Evolutionary conservation across 352 stramenopile genomes (phyloP).

Genomic region (Phytophthora citrophthora): DNA sequence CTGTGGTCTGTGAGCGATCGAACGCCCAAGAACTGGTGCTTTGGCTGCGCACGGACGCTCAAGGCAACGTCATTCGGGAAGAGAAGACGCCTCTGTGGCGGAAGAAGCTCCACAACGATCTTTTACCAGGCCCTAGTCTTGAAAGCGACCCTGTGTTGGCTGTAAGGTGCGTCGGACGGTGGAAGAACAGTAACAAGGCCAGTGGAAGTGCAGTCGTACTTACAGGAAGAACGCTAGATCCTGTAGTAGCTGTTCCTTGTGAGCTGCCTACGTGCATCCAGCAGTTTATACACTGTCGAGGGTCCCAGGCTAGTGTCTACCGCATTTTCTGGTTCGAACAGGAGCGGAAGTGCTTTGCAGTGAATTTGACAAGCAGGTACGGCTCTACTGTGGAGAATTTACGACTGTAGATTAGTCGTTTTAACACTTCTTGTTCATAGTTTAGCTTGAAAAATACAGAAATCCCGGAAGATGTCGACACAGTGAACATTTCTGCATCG

Average conservation of each 20-base stretch:
- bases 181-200: constrained; percentile 46
- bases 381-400: neutral
- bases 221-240: constrained; percentile 60
- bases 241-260: constrained; percentile 56
- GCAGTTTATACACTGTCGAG: constrained; percentile 75
- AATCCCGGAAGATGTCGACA: constrained; percentile 14
- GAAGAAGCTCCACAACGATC: constrained; percentile 60
- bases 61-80: constrained; percentile 52
- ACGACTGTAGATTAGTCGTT: neutral
- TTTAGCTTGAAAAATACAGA: constrained; percentile 44
- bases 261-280: constrained; percentile 72
- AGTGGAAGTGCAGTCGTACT: constrained; percentile 67
- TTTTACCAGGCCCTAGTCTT: constrained; percentile 18
- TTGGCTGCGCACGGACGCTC: constrained; percentile 58
- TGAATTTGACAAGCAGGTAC: constrained; percentile 82
- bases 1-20: constrained; percentile 63
- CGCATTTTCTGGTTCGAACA: constrained; percentile 64
- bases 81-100: constrained; percentile 62
- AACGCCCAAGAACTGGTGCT: constrained; percentile 63
- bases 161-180: constrained; percentile 62
- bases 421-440: constrained; percentile 29
- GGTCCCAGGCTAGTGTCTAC: constrained; percentile 73
- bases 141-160: constrained; percentile 54
- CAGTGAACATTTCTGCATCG: neutral
- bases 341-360: constrained; percentile 63